A percentile compares a stretch with the other conserved stretches of the same genome.
phyloP scores from a whole-genome alignment of 2,329 filamentous ascomycete species.

The Aureobasidium vineae region DNA sequence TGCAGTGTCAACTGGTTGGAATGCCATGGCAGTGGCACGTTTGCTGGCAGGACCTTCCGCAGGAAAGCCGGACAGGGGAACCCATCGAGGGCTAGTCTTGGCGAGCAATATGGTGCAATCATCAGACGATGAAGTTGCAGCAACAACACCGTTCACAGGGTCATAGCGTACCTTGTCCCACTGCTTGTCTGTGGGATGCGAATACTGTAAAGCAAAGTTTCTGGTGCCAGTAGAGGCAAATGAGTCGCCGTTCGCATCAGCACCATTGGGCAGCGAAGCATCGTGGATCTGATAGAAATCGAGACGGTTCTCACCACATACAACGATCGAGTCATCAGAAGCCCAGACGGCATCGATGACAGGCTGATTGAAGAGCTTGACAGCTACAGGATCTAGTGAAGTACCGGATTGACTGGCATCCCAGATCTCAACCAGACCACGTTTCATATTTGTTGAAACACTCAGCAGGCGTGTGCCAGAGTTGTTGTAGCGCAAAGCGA shows the following conservation, averaged over 20 bases:
- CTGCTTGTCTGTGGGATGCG: conserved; percentile 27
- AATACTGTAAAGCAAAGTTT: conserved; percentile 33
- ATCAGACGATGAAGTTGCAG: conserved; percentile 38
- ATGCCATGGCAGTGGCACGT: conserved; percentile 44
- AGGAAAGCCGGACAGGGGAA: conserved; percentile 16
- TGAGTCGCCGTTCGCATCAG: conserved; percentile 13
- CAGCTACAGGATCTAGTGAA: conserved; percentile 40
- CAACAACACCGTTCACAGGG: conserved; percentile 32
- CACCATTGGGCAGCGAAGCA: conserved; percentile 27
- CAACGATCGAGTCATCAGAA: conserved; percentile 44
- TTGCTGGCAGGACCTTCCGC: conserved; percentile 24
- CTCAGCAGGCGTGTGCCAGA: conserved; percentile 36
- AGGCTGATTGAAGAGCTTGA: conserved; percentile 43
- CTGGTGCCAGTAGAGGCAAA: conserved; percentile 29
- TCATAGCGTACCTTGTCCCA: conserved; percentile 43
- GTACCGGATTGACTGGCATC: conserved; percentile 19
- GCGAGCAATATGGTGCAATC: conserved; percentile 40
- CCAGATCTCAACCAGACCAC: conserved; percentile 38
- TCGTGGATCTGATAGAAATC: conserved; percentile 41
- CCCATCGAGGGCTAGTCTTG: conserved; percentile 33
- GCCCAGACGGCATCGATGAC: conserved; percentile 49
- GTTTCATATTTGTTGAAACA: conserved; percentile 33
- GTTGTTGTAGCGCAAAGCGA: conserved; percentile 36
- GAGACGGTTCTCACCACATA: conserved; percentile 45
- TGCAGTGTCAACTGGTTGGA: conserved; percentile 37